These are phyloP conservation scores for Pezicula carpinea DNA, from an alignment of 2,329 filamentous ascomycete genomes.

Conservation along the genomic window DNA sequence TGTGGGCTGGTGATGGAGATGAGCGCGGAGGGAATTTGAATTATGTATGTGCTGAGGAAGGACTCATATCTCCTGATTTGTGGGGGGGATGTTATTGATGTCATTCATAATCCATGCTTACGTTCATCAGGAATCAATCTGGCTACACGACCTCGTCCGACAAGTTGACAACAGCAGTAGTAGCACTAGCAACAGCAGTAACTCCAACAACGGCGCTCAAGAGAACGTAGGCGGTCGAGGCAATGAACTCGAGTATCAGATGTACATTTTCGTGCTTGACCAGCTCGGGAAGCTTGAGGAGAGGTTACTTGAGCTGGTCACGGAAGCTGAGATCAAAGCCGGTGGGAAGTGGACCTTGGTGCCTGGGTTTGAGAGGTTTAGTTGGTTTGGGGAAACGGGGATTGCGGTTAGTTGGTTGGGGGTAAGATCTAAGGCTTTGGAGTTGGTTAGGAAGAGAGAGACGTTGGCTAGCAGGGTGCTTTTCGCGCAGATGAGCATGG, in stretches of 20 bases:
- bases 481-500: slow-evolving; percentile 45
- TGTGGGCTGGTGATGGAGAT: too few relatives aligned
- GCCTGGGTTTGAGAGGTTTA: slow-evolving; percentile 16
- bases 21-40: too few relatives aligned
- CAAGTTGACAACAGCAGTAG: too few relatives aligned
- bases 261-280: slow-evolving; percentile 45
- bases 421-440: slow-evolving; percentile 39
- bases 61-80: background rate
- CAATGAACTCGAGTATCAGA: slow-evolving; percentile 37
- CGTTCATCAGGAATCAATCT: slow-evolving; percentile 32
- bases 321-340: slow-evolving; percentile 34
- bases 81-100: background rate
- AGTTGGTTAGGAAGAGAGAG: slow-evolving; percentile 42
- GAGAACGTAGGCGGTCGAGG: slow-evolving; percentile 23
- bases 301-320: slow-evolving; percentile 39
- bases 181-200: too few relatives aligned
- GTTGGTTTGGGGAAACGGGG: slow-evolving; percentile 19
- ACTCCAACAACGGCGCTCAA: too few relatives aligned
- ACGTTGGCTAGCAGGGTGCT: slow-evolving; percentile 39
- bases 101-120: too few relatives aligned
- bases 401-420: slow-evolving; percentile 42
- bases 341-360: slow-evolving; percentile 33
- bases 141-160: slow-evolving; percentile 38
- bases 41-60: too few relatives aligned
- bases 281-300: slow-evolving; percentile 39